Percentiles rank a stretch among this genome's conserved stretches.
These are phyloP conservation scores for Leptodermis oblonga DNA, from an alignment of 257 asterid species.

Conservation along the genomic window DNA sequence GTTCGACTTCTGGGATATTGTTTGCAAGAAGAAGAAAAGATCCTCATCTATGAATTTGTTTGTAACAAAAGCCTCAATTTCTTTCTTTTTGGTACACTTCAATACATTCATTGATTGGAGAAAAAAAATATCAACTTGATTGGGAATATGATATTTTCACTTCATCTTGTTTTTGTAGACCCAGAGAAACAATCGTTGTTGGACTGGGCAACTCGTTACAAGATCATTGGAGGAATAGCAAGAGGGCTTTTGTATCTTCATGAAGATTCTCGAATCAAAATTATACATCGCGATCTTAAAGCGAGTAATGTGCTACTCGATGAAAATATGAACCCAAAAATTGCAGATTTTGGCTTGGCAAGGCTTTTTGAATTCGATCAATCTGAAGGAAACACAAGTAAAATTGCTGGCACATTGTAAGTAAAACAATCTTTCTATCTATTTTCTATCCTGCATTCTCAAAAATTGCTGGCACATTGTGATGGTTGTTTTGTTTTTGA, in stretches of 20 bases:
- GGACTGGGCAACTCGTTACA: neutral
- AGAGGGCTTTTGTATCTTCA: neutral
- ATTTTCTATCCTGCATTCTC: neutral
- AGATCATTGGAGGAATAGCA: conserved; percentile 1
- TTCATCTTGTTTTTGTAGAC: neutral
- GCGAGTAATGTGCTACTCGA: neutral
- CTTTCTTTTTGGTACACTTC: conserved; percentile 24
- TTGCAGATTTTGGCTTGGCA: neutral
- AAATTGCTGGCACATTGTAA: neutral
- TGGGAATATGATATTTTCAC: neutral
- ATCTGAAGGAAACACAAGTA: neutral
- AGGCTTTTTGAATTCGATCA: neutral
- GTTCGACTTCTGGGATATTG: conserved; percentile 25
- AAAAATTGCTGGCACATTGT: no score
- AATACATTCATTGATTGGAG: neutral
- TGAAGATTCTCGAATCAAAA: neutral
- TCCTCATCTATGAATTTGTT: conserved; percentile 29
- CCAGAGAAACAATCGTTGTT: neutral
- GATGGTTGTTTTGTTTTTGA: neutral
- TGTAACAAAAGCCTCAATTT: conserved; percentile 27
- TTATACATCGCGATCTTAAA: neutral
- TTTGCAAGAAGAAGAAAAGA: conserved; percentile 21
- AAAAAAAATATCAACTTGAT: no score
- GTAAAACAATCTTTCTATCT: neutral
- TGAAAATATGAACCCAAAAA: neutral